Evolutionary conservation across 1,284 basidiomycete genomes (phyloP).

Genomic region (Ganoderma lingzhi): DNA sequence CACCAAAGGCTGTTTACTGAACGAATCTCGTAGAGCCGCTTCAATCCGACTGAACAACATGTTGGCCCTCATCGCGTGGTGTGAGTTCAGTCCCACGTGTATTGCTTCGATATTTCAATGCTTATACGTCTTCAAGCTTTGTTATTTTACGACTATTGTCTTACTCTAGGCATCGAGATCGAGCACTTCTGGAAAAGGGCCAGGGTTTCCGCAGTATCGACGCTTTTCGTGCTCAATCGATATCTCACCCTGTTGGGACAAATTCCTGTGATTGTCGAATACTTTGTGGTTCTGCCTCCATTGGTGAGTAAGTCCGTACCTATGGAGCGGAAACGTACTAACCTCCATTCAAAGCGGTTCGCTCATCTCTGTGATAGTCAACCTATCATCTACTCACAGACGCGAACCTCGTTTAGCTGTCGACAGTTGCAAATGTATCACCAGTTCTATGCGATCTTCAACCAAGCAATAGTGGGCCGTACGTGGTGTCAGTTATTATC

Average conservation of each 20-base stretch:
- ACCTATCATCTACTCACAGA: not conserved
- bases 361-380: not conserved
- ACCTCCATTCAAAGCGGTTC: constrained; percentile 7
- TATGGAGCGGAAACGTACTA: not conserved
- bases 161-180: constrained; percentile 20
- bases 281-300: constrained; percentile 18
- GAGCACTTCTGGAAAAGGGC: constrained; percentile 26
- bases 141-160: constrained; percentile 22
- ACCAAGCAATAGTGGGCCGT: constrained; percentile 25
- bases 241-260: constrained; percentile 30
- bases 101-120: not conserved
- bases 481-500: not conserved
- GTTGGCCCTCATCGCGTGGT: constrained; percentile 17
- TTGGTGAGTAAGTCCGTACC: constrained; percentile 18
- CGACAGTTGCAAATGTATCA: constrained; percentile 29
- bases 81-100: constrained; percentile 2
- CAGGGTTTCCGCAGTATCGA: constrained; percentile 21
- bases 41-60: constrained; percentile 20
- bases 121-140: constrained; percentile 15
- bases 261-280: constrained; percentile 32
- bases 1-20: not conserved
- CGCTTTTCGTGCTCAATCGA: constrained; percentile 30
- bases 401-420: constrained; percentile 15
- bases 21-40: constrained; percentile 10
- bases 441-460: constrained; percentile 21